These are phyloP conservation scores for Betula pendula DNA, from an alignment of 306 rosid species.

Conservation along the genomic window DNA sequence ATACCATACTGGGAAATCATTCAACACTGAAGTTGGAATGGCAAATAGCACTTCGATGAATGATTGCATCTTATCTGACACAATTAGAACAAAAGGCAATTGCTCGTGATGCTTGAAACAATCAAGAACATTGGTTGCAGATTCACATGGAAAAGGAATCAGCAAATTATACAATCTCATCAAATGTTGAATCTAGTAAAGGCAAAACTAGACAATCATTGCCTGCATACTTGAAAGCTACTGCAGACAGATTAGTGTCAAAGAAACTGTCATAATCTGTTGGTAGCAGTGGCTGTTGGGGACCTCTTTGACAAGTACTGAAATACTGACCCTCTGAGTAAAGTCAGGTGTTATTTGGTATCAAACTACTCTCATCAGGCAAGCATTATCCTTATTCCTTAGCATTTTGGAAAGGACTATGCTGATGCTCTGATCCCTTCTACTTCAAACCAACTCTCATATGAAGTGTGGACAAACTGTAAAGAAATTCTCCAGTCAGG, in stretches of 20 bases:
- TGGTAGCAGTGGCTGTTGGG: background rate
- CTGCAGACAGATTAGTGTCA: background rate
- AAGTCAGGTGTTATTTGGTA: background rate
- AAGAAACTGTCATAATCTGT: background rate
- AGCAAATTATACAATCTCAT: background rate
- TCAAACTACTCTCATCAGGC: background rate
- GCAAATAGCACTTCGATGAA: background rate
- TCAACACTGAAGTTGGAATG: background rate
- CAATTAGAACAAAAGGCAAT: background rate
- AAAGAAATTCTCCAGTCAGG: background rate
- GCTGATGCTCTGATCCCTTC: background rate
- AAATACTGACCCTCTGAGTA: background rate
- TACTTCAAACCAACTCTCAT: background rate
- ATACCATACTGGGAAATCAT: background rate
- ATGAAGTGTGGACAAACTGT: background rate
- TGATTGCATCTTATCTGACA: background rate
- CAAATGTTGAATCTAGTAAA: background rate
- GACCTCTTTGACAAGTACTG: background rate
- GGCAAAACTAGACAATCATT: background rate
- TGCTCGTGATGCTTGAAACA: background rate
- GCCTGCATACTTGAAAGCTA: background rate
- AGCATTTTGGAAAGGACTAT: background rate
- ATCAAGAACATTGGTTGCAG: background rate
- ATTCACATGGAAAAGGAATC: background rate
- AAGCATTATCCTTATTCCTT: slow-evolving; percentile 1